Evolutionary conservation across 148 eudicot species (phyloP), one percentile per base, ranked within the genome.

Genomic region (Chenopodium berlandieri): DNA sequence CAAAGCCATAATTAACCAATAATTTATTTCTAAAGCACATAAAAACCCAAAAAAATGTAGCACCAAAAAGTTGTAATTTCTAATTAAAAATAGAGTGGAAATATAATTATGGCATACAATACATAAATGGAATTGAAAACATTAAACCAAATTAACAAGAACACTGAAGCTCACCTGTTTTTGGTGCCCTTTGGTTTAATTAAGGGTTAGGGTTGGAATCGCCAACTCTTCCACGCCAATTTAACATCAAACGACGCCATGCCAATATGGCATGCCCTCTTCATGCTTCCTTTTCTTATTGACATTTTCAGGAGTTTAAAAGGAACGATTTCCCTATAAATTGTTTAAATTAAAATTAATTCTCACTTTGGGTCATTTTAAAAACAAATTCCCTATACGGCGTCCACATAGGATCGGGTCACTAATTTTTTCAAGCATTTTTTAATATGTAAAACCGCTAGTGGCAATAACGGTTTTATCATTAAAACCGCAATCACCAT

Each of bases 101-200:
- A 5, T 40, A 40, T 40, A 40, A 40, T 4, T 65, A 65, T 5
- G 25, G 31, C 7, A 9, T n/a, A 10, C 12, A 65, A 65, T 25
- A 65, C 11, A 65, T 25, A 25, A 23, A 58, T 58, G 1, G 12
- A 67, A 67, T 67, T 25, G 2, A 25, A 27, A 25, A 9, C 4
- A 70, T 19, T 34, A 37, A 67, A 8, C 2, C 16, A 67, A 67
- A 8, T 23, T 1, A 62, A 71, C 52, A 4, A 30, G n/a, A 71
- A 44, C 75, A 71, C 75, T 40, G 54, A 23, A 17, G 48, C n/a
- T 67, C 23, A 71, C 75, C 23, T 34, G 3, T 37, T 70, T 2
- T 16, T 34, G 75, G 14, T 37, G 75, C 6, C 75, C 75, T 71
- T 71, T 71, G 75, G 75, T 71, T 37, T 9, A 31, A 69, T 12